Evolutionary conservation across 2,329 filamentous ascomycete species (phyloP), one percentile per base, ranked within the genome.

Genomic region (Chaetomium globosum): DNA sequence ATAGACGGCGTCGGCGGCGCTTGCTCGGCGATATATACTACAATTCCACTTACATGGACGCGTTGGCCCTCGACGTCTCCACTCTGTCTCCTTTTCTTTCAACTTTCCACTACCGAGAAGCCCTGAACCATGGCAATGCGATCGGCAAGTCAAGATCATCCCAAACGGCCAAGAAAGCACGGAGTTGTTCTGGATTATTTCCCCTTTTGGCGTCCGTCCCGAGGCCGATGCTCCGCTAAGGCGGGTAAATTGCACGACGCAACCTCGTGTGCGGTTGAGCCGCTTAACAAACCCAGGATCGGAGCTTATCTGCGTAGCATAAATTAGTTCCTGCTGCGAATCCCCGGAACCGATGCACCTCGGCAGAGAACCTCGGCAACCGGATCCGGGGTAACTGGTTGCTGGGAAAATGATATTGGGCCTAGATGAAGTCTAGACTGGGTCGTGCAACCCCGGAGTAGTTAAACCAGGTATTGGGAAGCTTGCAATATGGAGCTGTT

Each of bases 291-390:
- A 54, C 23, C 48, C 26, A 36, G 21, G 43, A 61, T 46, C 39
- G n/a, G 26, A n/a, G 49, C n/a, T 59, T 46, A 31, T 43, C 43
- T 54, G 48, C 21, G 30, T 46, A 16, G 33, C 39, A 39, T 52
- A 52, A 39, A 59, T 48, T 39, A 30, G 33, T 12, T 4, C 2
- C 13, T 30, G 6, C 7, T 10, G 13, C 30, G 23, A 12, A 31
- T 46, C 53, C 16, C 28, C 28, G 60, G 30, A n/a, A 36, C 0
- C 21, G 10, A 19, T 36, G 43, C 60, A 28, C 23, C 43, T 57
- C 56, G 62, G 62, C 51, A 59, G 26, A 39, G 16, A n/a, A n/a
- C 2, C 6, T 64, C 62, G 62, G 62, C 62, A 64, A 39, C 56
- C 33, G 19, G 16, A 19, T 57, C 39, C 28, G 33, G 51, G 59